Evolutionary conservation across 2,329 filamentous ascomycete genomes (phyloP).

Genomic region (Fusarium redolens): DNA sequence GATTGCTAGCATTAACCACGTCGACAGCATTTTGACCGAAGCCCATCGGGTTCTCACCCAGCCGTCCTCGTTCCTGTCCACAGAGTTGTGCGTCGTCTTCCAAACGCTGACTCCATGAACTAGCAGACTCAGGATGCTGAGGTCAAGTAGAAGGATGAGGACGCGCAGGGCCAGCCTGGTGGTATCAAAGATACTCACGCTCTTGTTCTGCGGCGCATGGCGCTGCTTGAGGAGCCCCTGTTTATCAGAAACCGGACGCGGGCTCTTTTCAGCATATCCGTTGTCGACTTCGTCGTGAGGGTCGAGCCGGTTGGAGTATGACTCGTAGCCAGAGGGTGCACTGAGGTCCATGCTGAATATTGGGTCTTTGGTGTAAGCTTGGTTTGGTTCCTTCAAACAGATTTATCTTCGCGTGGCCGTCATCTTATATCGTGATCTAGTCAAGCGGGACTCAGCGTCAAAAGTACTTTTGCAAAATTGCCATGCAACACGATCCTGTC

Average conservation of each 20-base stretch:
- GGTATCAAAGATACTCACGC: background rate
- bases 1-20: conserved; percentile 9
- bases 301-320: conserved; percentile 15
- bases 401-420: background rate
- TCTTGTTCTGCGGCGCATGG: background rate
- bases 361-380: background rate
- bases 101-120: background rate
- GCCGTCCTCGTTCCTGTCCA: conserved; percentile 13
- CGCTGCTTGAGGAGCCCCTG: background rate
- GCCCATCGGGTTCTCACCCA: conserved; percentile 18
- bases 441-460: too few species aligned
- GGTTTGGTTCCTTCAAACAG: background rate
- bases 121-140: conserved; percentile 5
- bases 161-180: background rate
- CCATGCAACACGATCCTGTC: background rate
- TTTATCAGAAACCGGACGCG: background rate
- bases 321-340: conserved; percentile 4
- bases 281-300: conserved; percentile 8
- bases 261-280: background rate
- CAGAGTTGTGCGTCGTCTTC: conserved; percentile 12
- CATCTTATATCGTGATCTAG: background rate
- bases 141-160: background rate
- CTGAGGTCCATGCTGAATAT: conserved; percentile 5
- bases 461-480: background rate
- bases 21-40: conserved; percentile 4